These are phyloP conservation scores for Manihot esculenta DNA, from an alignment of 441 rosid genomes.

Conservation along the genomic window DNA sequence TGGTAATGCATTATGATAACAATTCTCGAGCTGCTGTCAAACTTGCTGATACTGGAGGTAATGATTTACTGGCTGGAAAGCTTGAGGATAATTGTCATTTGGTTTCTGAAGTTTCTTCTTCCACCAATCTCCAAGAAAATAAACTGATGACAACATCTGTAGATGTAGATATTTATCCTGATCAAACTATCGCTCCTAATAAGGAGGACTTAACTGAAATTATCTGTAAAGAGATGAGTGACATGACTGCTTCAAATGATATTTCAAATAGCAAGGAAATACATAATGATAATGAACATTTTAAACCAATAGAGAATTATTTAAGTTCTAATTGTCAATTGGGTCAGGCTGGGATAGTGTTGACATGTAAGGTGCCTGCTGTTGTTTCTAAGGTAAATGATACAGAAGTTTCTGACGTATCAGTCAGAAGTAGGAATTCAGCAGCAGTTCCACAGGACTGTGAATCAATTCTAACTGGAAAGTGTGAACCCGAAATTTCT, in stretches of 20 bases:
- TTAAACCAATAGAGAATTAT: constrained; percentile 19
- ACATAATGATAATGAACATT: constrained; percentile 19
- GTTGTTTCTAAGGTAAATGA: constrained; percentile 23
- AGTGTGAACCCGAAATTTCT: constrained; percentile 29
- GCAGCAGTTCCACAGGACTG: constrained; percentile 24
- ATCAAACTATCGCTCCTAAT: constrained; percentile 21
- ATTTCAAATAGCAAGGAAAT: constrained; percentile 29
- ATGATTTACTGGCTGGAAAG: constrained; percentile 29
- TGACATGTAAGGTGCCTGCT: constrained; percentile 31
- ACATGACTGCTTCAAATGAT: constrained; percentile 27
- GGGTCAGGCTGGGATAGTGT: constrained; percentile 26
- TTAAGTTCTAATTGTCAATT: constrained; percentile 24
- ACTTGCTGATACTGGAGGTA: constrained; percentile 34
- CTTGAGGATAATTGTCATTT: constrained; percentile 27
- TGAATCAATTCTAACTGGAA: constrained; percentile 24
- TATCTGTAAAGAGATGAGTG: constrained; percentile 27
- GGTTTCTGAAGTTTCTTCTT: constrained; percentile 29
- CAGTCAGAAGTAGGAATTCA: constrained; percentile 21
- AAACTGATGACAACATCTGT: constrained; percentile 21
- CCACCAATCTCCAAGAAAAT: constrained; percentile 26
- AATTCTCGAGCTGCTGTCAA: constrained; percentile 34
- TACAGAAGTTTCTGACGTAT: constrained; percentile 23
- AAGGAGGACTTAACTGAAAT: constrained; percentile 30
- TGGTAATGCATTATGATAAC: constrained; percentile 33
- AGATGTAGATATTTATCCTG: constrained; percentile 21